A percentile compares a stretch with the other conserved stretches of the same genome.
phyloP scores from a whole-genome alignment of 2,329 filamentous ascomycete species.

The Sporothrix curviconia region DNA sequence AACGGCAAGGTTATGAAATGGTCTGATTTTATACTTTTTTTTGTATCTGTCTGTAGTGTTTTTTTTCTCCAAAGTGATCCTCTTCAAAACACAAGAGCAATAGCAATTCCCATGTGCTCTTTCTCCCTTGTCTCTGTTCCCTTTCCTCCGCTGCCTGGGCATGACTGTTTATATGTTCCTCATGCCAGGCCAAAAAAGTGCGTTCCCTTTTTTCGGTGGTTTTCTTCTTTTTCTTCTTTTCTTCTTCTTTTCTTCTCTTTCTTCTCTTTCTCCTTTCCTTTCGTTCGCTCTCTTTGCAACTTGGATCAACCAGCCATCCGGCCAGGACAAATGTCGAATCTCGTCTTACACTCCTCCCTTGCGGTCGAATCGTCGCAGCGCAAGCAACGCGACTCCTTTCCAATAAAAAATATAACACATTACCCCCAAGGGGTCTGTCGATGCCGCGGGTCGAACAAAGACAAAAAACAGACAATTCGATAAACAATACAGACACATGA shows the following conservation, averaged over 20 bases:
- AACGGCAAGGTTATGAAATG: slow-evolving; percentile 3
- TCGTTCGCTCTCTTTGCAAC: too few species aligned
- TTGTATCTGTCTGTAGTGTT: slow-evolving; percentile 9
- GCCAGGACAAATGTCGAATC: background rate
- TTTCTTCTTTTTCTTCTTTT: too few species aligned
- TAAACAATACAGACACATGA: slow-evolving; percentile 2
- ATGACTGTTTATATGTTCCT: too few species aligned
- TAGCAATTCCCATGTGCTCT: too few species aligned
- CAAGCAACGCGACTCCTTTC: background rate
- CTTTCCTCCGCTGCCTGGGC: background rate
- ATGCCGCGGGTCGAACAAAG: background rate
- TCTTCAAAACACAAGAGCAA: too few species aligned
- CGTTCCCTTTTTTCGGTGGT: too few species aligned
- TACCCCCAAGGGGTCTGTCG: background rate
- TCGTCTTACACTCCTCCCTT: too few species aligned
- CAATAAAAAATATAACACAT: too few species aligned
- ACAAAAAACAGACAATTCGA: background rate
- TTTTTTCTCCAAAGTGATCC: background rate
- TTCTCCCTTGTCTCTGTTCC: background rate
- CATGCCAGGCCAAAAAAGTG: too few species aligned
- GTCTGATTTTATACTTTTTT: slow-evolving; percentile 12
- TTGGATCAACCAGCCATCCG: too few species aligned
- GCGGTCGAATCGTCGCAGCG: background rate
- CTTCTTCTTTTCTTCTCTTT: too few species aligned
- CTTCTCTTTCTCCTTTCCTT: too few species aligned